phyloP scores from a whole-genome alignment of 139 green algal genomes.

The Chlorella sp. region DNA sequence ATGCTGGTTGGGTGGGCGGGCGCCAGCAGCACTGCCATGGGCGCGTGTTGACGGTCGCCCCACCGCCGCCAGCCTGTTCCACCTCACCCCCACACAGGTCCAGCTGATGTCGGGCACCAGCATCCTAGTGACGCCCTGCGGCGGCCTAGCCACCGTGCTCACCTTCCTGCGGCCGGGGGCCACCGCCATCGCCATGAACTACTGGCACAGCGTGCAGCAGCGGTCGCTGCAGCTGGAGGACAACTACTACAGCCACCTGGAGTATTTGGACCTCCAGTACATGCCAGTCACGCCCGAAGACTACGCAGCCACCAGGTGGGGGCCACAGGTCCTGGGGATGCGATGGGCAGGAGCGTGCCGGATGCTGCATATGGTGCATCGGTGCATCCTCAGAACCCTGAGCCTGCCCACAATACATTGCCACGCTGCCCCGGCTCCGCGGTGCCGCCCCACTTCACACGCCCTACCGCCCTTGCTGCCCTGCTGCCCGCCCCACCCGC shows the following conservation, averaged over 20 bases:
- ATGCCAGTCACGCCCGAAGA: background rate
- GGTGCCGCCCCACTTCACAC: background rate
- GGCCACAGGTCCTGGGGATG: too few relatives aligned
- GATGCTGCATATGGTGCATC: background rate
- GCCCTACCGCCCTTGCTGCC: background rate
- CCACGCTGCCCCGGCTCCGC: background rate
- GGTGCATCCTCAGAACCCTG: background rate
- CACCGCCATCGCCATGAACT: slow-evolving; percentile 49
- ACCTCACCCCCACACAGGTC: background rate
- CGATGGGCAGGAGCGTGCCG: too few relatives aligned
- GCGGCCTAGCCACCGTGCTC: slow-evolving; percentile 38
- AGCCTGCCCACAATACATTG: background rate
- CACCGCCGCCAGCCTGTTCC: too few relatives aligned
- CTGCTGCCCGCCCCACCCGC: background rate
- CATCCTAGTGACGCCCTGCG: slow-evolving; percentile 45
- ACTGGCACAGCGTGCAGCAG: slow-evolving; percentile 29
- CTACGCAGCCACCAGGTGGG: background rate
- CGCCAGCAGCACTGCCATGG: too few relatives aligned
- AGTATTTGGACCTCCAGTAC: slow-evolving; percentile 23
- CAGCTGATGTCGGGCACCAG: slow-evolving; percentile 39
- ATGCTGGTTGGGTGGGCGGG: too few relatives aligned
- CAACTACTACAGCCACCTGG: slow-evolving; percentile 32
- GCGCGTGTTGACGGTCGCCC: too few relatives aligned
- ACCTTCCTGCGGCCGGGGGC: slow-evolving; percentile 37
- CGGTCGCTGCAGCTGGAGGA: slow-evolving; percentile 39